Base-by-base conservation (phyloP, 257 asterid genomes). In the Gynochthodes officinalis region DNA sequence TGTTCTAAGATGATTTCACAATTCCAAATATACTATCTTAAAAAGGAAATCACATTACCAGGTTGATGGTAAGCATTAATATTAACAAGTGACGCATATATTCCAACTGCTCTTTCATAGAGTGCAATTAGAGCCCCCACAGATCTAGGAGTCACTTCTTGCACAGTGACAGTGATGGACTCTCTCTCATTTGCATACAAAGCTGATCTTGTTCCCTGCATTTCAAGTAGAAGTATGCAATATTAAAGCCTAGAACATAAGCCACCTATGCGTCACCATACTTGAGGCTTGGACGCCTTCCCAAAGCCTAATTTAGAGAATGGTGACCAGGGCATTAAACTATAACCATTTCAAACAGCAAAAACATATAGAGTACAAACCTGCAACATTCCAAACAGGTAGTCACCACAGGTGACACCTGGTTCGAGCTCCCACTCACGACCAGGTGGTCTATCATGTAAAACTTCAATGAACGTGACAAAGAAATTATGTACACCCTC, bases 361-460 rank as follows among this genome's bases (percentile, higher is more conserved):
- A 49, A 32, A 58, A 35, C 13, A 18, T 48, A 52, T 21, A 43
- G 40, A 67, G 79, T 40, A 73, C 77, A 53, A 75, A 89, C 97
- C 85, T 95, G 99, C 60, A 95, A 80, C 88, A 95, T 92, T 69
- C 99, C 99, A 65, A 92, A 95, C 39, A 95, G 89, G 85, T 95
- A 92, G 87, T 95, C 99, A 68, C 99, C 99, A 43, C 93, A 87
- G 32, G 98, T 95, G 55, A 95, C 98, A 42, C 99, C 99, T 0
- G 98, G 98, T 85, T 95, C 99, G 70, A 95, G 99, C 84, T 95
- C 99, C 99, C 99, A 95, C 83, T 95, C 99, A 84, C 89, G 98
- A 81, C 99, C 98, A 37, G 98, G 97, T 28, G 99, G 99, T 82
- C 99, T 89, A 77, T 95, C 99, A 68, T 95, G 94, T 73, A 95